Base-by-base conservation (phyloP, 352 stramenopile species). In the Hyaloperonospora arabidopsidis region DNA sequence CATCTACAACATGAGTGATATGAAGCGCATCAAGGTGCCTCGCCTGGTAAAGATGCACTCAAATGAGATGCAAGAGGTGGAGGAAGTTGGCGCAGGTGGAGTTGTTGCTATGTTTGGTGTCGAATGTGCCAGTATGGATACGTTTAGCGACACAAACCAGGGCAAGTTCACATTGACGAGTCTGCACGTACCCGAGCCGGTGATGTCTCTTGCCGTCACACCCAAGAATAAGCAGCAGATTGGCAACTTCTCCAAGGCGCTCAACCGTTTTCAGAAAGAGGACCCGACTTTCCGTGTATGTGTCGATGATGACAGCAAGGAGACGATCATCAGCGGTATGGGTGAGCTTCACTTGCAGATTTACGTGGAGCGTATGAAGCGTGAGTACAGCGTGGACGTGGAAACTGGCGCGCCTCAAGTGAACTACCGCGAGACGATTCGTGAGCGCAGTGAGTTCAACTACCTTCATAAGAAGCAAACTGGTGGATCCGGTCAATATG, bases 381-480 rank as follows among this genome's bases (percentile, higher is more conserved):
- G 95, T 51, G 96, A 99, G 78, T 99, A 99, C 83, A 82, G 72
- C 57, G 92, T 98, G 15, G 95, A 98, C 21, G 85, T 94, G 21
- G 67, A 74, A 22, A 89, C 76, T 1, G 79, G 95, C 29, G 86
- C 96, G 40, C 97, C 97, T 6, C 94, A 97, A 70, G 97, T 99
- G 22, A 98, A 98, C 68, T 99, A 99, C 80, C 96, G 97, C 57
- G 96, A 99, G 75, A 98, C 96, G 13, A 97, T 99, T 65, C 87
- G 76, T 28, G 59, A 76, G 43, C 87, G 87, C 35, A 82, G 84
- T 50, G 81, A 97, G 49, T 99, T 99, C 74, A 98, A 99, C 78
- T 99, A 98, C 76, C 63, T 99, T 45, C 97, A 99, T 84, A 98
- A 98, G 71, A 99, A 99, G 68, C 97, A 99, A 79, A 97, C 93